phyloP scores from a whole-genome alignment of 805 yeast genomes.

The Candida ovalis region DNA sequence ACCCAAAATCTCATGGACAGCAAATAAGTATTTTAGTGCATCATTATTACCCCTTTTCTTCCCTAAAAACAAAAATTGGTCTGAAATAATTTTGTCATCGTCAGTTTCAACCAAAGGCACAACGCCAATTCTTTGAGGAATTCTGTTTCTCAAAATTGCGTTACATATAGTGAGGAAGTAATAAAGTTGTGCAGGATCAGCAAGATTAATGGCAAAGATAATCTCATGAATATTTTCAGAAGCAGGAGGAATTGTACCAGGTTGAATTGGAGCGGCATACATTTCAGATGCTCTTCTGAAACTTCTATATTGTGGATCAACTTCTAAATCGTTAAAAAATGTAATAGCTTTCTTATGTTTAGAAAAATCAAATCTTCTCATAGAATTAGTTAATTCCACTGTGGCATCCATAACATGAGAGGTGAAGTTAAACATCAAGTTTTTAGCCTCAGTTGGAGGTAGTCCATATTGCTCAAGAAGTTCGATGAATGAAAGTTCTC shows the following conservation, averaged over 20 bases:
- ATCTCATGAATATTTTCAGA: constrained; percentile 73
- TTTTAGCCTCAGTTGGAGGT: constrained; percentile 30
- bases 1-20: constrained; percentile 13
- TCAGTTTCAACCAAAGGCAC: constrained; percentile 51
- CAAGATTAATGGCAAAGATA: constrained; percentile 63
- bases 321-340: constrained; percentile 75
- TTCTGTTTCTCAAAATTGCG: constrained; percentile 47
- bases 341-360: constrained; percentile 39
- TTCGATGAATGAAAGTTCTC: constrained; percentile 28
- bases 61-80: constrained; percentile 22
- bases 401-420: constrained; percentile 7
- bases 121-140: constrained; percentile 80
- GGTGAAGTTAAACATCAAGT: constrained; percentile 40
- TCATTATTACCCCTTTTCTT: constrained; percentile 17
- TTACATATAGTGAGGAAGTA: constrained; percentile 48
- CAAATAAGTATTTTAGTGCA: constrained; percentile 22
- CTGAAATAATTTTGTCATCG: constrained; percentile 21
- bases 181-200: constrained; percentile 47
- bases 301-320: constrained; percentile 49
- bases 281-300: constrained; percentile 42
- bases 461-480: constrained; percentile 32
- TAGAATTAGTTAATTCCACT: constrained; percentile 7
- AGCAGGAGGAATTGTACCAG: constrained; percentile 65
- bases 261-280: constrained; percentile 41
- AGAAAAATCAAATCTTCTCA: constrained; percentile 23